Evolutionary conservation across 805 yeast species (phyloP).

Genomic region (Starmera dryadoides): DNA sequence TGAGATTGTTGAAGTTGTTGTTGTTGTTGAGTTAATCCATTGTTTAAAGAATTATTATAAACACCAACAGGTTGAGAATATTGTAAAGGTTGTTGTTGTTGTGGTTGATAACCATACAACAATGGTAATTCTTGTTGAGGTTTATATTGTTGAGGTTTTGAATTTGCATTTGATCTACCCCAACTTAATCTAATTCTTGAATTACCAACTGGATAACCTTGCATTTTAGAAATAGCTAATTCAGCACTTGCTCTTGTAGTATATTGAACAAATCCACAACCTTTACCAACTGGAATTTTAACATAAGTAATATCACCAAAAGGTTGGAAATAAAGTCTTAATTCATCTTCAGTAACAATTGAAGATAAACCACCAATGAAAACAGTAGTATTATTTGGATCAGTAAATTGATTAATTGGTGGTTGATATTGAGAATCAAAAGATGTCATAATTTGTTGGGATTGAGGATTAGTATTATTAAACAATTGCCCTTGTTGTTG

Average conservation of each 20-base stretch:
- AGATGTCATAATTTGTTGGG: constrained; percentile 12
- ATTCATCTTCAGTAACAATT: constrained; percentile 51
- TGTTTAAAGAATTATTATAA: not conserved
- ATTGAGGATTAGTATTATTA: constrained; percentile 9
- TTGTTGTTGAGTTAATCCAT: constrained; percentile 1
- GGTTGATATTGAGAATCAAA: constrained; percentile 41
- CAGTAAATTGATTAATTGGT: constrained; percentile 58
- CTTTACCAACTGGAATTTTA: constrained; percentile 65
- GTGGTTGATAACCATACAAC: constrained; percentile 14
- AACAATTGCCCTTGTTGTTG: constrained; percentile 7
- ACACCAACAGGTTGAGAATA: not conserved
- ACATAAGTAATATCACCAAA: constrained; percentile 75
- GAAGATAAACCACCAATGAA: constrained; percentile 60
- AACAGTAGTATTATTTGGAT: constrained; percentile 75
- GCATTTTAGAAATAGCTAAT: constrained; percentile 78
- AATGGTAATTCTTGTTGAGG: constrained; percentile 18
- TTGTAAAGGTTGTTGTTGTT: not conserved
- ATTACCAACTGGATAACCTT: constrained; percentile 83
- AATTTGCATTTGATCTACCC: constrained; percentile 54
- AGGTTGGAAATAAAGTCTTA: constrained; percentile 50
- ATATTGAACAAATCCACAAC: constrained; percentile 86
- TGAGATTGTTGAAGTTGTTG: constrained; percentile 1
- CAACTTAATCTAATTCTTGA: constrained; percentile 78
- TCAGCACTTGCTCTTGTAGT: constrained; percentile 77
- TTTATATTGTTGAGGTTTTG: constrained; percentile 14